phyloP scores from a whole-genome alignment of 2,329 filamentous ascomycete genomes.

The Fusarium phyllophilum region DNA sequence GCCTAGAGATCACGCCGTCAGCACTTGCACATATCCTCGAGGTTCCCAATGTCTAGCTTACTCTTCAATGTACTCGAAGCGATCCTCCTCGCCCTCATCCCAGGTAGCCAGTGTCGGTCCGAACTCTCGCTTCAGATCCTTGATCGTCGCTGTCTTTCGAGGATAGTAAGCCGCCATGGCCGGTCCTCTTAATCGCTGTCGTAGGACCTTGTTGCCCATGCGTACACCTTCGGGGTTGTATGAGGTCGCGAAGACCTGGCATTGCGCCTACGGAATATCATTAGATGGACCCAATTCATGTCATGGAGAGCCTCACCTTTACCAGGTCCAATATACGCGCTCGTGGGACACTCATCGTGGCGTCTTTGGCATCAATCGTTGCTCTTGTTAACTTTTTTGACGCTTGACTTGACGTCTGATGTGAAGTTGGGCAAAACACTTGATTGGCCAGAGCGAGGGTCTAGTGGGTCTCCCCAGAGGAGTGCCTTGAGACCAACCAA shows the following conservation, averaged over 20 bases:
- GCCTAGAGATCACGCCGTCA: conserved; percentile 57
- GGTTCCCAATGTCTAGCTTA: conserved; percentile 49
- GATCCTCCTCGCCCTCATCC: conserved; percentile 81
- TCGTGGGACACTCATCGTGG: conserved; percentile 70
- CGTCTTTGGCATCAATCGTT: conserved; percentile 43
- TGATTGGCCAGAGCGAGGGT: conserved; percentile 26
- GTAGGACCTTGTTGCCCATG: conserved; percentile 90
- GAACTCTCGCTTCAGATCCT: conserved; percentile 78
- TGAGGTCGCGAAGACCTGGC: conserved; percentile 88
- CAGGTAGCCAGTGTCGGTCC: conserved; percentile 72
- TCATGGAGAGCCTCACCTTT: conserved; percentile 66
- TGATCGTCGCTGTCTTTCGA: conserved; percentile 74
- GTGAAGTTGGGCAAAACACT: conserved; percentile 24
- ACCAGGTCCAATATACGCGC: conserved; percentile 76
- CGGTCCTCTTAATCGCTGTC: conserved; percentile 87
- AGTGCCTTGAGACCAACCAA: not conserved
- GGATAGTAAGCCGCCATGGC: conserved; percentile 90
- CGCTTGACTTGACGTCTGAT: conserved; percentile 44
- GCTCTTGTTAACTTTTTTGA: conserved; percentile 41
- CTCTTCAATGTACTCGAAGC: conserved; percentile 79
- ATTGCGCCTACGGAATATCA: conserved; percentile 74
- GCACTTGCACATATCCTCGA: conserved; percentile 13
- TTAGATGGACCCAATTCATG: not conserved
- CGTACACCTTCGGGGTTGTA: conserved; percentile 88
- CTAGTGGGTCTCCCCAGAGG: not conserved